Evolutionary conservation across 257 asterid species (phyloP), one percentile per base, ranked within the genome.

Genomic region (Gentiana straminea): DNA sequence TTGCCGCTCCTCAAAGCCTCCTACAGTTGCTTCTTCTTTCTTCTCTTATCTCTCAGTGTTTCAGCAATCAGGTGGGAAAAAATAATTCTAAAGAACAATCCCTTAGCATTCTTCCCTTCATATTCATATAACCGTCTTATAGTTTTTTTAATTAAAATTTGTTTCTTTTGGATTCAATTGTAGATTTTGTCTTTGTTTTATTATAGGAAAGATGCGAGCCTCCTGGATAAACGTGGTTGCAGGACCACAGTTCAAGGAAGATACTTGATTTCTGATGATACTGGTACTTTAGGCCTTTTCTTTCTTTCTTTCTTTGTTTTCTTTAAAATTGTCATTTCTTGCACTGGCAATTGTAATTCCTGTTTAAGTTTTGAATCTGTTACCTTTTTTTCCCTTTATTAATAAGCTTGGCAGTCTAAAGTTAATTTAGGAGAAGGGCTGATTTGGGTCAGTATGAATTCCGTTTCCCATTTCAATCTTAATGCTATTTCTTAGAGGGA

Each of bases 241-340:
- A 79, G 79, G 79, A 84, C 91, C 32, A 84, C 96, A 35, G 94
- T 84, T 70, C 98, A 82, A 46, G 98, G 98, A 63, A 77, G 97
- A 72, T 86, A 75, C 64, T 59, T 84, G 65, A 73, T 86, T 54
- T 55, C 94, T 52, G 97, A 90, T 71, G 94, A 90, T 67, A 75
- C 77, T 51, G 97, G 96, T 87, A 68, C 37, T 54, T 51, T 34
- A 35, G 13, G 7, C 24, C 15, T 2, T 66, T 59, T 48, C 45
- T 41, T 24, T 51, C 43, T 50, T 44, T 44, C 38, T 51, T 59
- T 39, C 8, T 39, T 7, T 41, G 46, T 41, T 41, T 5, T 41
- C 9, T 10, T 41, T 41, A 7, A 41, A 7, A 41, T 41, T 1
- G 7, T 41, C 46, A 5, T 41, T 41, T 41, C 46, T 10, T 24